Evolutionary conservation across 768 basidiomycete species (phyloP), one percentile per base, ranked within the genome.

Genomic region (Phanerodontia chrysosporium): DNA sequence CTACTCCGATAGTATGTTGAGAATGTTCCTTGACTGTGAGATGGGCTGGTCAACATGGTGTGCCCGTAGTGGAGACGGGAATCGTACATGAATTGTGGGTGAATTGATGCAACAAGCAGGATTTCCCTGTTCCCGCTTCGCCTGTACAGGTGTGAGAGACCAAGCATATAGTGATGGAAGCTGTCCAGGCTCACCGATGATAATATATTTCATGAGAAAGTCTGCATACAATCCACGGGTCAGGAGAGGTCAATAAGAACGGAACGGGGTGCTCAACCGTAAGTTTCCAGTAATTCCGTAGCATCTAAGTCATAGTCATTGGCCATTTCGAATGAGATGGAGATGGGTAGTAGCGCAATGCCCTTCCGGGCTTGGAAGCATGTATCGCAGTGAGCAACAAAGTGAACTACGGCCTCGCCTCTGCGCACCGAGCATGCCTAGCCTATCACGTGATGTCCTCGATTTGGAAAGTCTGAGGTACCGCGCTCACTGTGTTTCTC

Each of bases 151-250:
- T 30, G 25, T 51, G 45, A 42, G 39, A 42, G 32, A 42, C 10
- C 18, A 14, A 7, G 39, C 10, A 7, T 18, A 18, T 10, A 4
- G 18, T 18, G 18, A 12, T 4, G 39, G 16, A 18, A 18, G 39
- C 6, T 18, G 10, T 42, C 18, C 18, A 4, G 8, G 39, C 39
- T 18, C 65, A 92, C 96, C 96, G 67, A 98, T 93, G 65, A 98
- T 84, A 70, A 98, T 97, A 75, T 95, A 94, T 78, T 99, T 99
- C 87, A 98, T 93, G 65, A 99, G 83, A 73, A 97, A 98, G 76
- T 99, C 97, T 97, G 73, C 24, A 6, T 42, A 42, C 22, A 18
- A 1, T 32, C 21, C 18, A 32, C n/a, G 32, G 18, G 59, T 62
- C 53, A 42, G 55, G 28, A 30, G 24, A n/a, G 14, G 32, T 25